phyloP scores from a whole-genome alignment of 108 stramenopile genomes.

The Nannochloropsis granulata region DNA sequence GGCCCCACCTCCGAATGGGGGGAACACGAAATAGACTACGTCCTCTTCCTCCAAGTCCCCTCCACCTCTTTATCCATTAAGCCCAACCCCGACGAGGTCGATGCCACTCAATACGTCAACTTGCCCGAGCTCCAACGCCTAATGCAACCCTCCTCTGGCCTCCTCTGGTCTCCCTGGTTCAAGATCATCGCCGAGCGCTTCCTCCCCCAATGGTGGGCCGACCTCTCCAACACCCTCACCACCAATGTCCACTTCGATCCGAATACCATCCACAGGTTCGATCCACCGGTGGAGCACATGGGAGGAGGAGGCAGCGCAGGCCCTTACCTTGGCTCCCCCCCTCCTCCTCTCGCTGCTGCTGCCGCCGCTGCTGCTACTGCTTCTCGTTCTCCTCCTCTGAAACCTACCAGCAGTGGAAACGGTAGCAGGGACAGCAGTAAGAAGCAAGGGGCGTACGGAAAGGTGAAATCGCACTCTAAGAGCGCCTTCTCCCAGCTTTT shows the following conservation, averaged over 20 bases:
- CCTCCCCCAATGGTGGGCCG: conserved; percentile 24
- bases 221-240: conserved; percentile 22
- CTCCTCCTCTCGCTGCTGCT: neutral
- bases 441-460: conserved; percentile 98
- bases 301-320: neutral
- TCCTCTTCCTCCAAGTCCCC: conserved; percentile 47
- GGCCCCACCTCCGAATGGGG: conserved; percentile 71
- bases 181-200: conserved; percentile 38
- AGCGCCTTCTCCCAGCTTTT: conserved; percentile 56
- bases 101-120: conserved; percentile 17
- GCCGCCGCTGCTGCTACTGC: neutral
- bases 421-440: neutral
- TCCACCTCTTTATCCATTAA: conserved; percentile 5
- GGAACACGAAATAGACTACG: conserved; percentile 98
- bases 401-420: too few relatives aligned
- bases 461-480: conserved; percentile 46
- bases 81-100: conserved; percentile 34
- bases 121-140: conserved; percentile 26
- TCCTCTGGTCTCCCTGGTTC: conserved; percentile 43
- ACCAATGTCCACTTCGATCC: conserved; percentile 32
- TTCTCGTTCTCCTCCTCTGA: too few relatives aligned
- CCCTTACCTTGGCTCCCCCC: neutral
- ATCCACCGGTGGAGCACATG: conserved; percentile 33
- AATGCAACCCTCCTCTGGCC: conserved; percentile 23
- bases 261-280: conserved; percentile 34